These are phyloP conservation scores for Xylaria venustula DNA, from an alignment of 495 filamentous ascomycete species.

Conservation along the genomic window DNA sequence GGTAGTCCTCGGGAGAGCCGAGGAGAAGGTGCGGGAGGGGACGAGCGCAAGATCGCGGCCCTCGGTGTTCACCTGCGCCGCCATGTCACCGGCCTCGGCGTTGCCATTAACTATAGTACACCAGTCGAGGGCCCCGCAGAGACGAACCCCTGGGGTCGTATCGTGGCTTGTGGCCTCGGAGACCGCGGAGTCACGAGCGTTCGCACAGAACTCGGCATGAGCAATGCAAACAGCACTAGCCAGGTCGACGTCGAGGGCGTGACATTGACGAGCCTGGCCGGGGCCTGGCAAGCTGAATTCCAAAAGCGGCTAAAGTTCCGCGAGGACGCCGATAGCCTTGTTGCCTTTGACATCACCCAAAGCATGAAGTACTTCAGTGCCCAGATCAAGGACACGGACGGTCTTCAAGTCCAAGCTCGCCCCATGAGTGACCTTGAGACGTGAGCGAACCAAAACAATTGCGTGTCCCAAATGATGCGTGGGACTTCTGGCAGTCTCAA, in stretches of 20 bases:
- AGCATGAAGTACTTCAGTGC: not conserved
- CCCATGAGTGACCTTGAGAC: not conserved
- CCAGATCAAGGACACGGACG: not conserved
- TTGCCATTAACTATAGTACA: conserved; percentile 78
- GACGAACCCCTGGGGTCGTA: conserved; percentile 53
- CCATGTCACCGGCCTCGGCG: conserved; percentile 81
- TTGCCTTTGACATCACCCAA: not conserved
- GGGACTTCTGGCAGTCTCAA: not conserved
- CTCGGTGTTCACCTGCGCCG: conserved; percentile 85
- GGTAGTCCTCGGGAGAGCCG: not conserved
- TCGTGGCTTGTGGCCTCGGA: conserved; percentile 83
- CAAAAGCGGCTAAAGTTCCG: conserved; percentile 3
- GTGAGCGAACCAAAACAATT: not conserved
- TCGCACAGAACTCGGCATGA: conserved; percentile 21
- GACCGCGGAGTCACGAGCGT: conserved; percentile 76
- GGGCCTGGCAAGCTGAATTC: conserved; percentile 20
- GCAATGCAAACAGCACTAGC: not conserved
- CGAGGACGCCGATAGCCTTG: not conserved
- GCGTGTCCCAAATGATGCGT: not conserved
- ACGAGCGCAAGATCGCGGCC: conserved; percentile 74
- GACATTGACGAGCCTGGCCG: conserved; percentile 6
- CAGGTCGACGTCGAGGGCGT: not conserved
- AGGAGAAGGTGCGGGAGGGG: conserved; percentile 3
- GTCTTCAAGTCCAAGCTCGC: not conserved
- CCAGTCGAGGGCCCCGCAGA: conserved; percentile 20